These are phyloP conservation scores for Monilinia fructigena DNA, from an alignment of 2,329 filamentous ascomycete genomes.

Conservation along the genomic window DNA sequence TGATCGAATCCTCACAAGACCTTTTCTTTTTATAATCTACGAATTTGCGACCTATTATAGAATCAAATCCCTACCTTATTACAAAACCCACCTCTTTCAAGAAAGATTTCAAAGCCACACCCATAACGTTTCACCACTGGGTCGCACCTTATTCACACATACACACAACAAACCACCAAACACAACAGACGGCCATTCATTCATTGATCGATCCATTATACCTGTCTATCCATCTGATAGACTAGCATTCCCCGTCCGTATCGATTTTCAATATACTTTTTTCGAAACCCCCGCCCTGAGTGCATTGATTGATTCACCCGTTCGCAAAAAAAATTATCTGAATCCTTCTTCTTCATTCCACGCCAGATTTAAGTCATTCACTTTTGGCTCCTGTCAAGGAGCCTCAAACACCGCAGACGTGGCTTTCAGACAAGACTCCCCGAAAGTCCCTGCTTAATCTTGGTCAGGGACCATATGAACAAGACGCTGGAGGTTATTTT, in stretches of 20 bases:
- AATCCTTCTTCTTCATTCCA: neutral
- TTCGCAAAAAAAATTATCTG: neutral
- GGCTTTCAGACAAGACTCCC: constrained; percentile 48
- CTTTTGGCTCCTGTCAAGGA: constrained; percentile 33
- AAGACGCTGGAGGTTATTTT: constrained; percentile 40
- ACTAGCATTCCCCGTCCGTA: constrained; percentile 15
- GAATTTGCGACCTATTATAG: neutral
- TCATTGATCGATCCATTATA: neutral
- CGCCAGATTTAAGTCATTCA: constrained; percentile 17
- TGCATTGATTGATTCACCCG: constrained; percentile 15
- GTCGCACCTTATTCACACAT: constrained; percentile 7
- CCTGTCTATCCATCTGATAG: neutral
- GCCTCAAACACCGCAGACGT: constrained; percentile 44
- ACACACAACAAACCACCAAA: constrained; percentile 6
- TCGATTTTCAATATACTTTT: constrained; percentile 4
- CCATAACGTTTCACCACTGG: constrained; percentile 22
- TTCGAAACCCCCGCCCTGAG: constrained; percentile 6
- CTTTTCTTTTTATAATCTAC: neutral
- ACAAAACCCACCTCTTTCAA: constrained; percentile 10
- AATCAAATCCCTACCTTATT: constrained; percentile 12
- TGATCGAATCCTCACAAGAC: neutral
- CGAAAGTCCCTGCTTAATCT: constrained; percentile 48
- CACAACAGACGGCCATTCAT: constrained; percentile 3
- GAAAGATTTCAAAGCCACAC: constrained; percentile 22
- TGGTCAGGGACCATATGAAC: constrained; percentile 41